phyloP scores from a whole-genome alignment of 2,329 filamentous ascomycete genomes.

The Leptosphaerulina australis region DNA sequence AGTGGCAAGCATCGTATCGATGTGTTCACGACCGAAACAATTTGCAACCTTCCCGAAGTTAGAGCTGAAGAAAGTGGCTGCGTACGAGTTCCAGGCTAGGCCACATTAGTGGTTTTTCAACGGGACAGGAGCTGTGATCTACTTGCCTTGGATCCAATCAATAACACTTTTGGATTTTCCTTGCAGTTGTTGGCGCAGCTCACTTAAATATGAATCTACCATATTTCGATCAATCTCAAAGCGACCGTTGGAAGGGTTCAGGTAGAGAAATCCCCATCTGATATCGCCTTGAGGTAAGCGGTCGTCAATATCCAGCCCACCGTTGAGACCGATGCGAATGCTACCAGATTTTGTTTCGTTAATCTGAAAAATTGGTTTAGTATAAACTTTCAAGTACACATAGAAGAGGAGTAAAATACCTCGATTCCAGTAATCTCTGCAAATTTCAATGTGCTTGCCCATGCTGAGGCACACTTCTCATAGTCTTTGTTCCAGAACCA shows the following conservation, averaged over 20 bases:
- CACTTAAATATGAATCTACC: conserved; percentile 40
- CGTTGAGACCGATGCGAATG: conserved; percentile 40
- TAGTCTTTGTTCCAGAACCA: conserved; percentile 57
- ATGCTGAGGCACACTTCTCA: conserved; percentile 50
- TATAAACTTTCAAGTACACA: neutral
- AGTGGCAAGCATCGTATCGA: conserved; percentile 59
- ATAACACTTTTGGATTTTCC: conserved; percentile 42
- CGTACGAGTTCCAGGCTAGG: conserved; percentile 60
- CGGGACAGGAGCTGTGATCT: no score
- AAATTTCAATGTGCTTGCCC: conserved; percentile 53
- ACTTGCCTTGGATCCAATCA: conserved; percentile 38
- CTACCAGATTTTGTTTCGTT: conserved; percentile 53
- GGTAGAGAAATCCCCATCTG: conserved; percentile 42
- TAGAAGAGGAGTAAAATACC: conserved; percentile 13
- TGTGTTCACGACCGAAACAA: conserved; percentile 59
- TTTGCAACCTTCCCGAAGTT: conserved; percentile 61
- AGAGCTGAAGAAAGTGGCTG: conserved; percentile 58
- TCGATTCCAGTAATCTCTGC: conserved; percentile 52
- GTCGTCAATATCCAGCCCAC: conserved; percentile 22
- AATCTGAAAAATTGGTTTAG: conserved; percentile 33
- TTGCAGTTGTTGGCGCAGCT: conserved; percentile 38
- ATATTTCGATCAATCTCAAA: conserved; percentile 45
- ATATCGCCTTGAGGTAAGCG: conserved; percentile 39
- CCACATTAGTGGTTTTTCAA: neutral
- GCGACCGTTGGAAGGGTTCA: conserved; percentile 33